These are phyloP conservation scores for Pichia sp. DNA, from an alignment of 1,139 yeast genomes.

Conservation along the genomic window DNA sequence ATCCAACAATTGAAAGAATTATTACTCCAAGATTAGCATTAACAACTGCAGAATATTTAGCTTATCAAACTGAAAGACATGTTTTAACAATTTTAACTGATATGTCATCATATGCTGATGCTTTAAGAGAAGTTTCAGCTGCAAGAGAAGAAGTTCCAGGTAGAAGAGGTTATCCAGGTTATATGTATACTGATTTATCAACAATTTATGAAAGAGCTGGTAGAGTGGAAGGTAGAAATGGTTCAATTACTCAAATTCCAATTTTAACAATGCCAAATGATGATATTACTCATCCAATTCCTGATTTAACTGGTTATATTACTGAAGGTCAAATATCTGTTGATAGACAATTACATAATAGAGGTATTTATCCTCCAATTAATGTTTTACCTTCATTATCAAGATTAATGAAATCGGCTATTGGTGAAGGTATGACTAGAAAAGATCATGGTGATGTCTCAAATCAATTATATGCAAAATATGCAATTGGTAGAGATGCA, in stretches of 20 bases:
- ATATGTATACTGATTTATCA: slow-evolving; percentile 98
- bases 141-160: slow-evolving; percentile 99
- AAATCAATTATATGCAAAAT: slow-evolving; percentile 95
- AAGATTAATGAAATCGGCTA: slow-evolving; percentile 98
- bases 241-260: slow-evolving; percentile 98
- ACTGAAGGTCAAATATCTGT: slow-evolving; percentile 98
- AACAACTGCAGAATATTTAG: slow-evolving; percentile 97
- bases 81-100: slow-evolving; percentile 96
- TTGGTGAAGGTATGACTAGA: slow-evolving; percentile 99
- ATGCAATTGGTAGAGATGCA: slow-evolving; percentile 99
- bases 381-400: slow-evolving; percentile 95
- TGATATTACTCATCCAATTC: slow-evolving; percentile 99
- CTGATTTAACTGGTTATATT: slow-evolving; percentile 98
- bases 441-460: slow-evolving; percentile 99
- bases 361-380: slow-evolving; percentile 98
- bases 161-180: slow-evolving; percentile 99
- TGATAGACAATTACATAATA: slow-evolving; percentile 92
- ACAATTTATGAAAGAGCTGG: slow-evolving; percentile 99
- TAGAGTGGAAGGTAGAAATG: slow-evolving; percentile 99
- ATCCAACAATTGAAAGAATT: slow-evolving; percentile 98
- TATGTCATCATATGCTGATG: slow-evolving; percentile 99
- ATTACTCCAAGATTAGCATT: slow-evolving; percentile 99
- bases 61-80: slow-evolving; percentile 98
- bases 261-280: slow-evolving; percentile 99
- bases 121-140: slow-evolving; percentile 98